phyloP scores from a whole-genome alignment of 2,329 filamentous ascomycete genomes.

The Ceratocystis smalleyi region DNA sequence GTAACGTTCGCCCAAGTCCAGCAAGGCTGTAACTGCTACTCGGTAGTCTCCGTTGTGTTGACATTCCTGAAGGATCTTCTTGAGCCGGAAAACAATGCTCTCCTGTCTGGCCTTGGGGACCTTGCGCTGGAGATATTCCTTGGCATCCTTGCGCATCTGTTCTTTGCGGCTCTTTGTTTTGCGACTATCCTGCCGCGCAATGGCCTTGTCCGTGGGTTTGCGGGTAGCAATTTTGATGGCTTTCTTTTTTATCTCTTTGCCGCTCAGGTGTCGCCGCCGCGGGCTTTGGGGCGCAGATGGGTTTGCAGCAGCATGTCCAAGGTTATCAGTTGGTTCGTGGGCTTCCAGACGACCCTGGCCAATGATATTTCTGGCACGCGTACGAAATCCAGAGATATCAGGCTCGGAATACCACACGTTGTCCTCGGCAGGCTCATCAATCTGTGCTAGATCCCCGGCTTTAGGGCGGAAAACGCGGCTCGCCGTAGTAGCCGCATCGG shows the following conservation, averaged over 20 bases:
- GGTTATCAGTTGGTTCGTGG: constrained; percentile 42
- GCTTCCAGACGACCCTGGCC: constrained; percentile 47
- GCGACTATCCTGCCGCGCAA: constrained; percentile 21
- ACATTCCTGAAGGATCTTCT: constrained; percentile 94
- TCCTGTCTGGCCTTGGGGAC: constrained; percentile 86
- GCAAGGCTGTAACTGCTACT: constrained; percentile 73
- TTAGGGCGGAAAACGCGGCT: constrained; percentile 61
- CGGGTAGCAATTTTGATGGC: constrained; percentile 31
- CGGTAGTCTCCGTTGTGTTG: constrained; percentile 92
- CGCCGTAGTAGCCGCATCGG: constrained; percentile 70
- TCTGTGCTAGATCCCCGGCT: constrained; percentile 57
- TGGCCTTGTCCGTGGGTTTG: constrained; percentile 37
- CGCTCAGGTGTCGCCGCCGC: not conserved
- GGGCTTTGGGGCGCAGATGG: constrained; percentile 19
- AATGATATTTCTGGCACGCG: constrained; percentile 53
- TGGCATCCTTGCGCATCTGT: constrained; percentile 36
- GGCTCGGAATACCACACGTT: constrained; percentile 89
- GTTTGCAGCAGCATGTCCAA: constrained; percentile 28
- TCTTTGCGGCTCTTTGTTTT: constrained; percentile 30
- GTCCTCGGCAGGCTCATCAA: constrained; percentile 74
- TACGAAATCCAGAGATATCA: constrained; percentile 51
- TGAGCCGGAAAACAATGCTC: constrained; percentile 79
- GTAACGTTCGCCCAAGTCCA: constrained; percentile 74
- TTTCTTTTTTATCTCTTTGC: not conserved
- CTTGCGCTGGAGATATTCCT: constrained; percentile 69